Conservation (phyloP, 2,329 filamentous ascomycete species). For the Alternaria dauci region DNA sequence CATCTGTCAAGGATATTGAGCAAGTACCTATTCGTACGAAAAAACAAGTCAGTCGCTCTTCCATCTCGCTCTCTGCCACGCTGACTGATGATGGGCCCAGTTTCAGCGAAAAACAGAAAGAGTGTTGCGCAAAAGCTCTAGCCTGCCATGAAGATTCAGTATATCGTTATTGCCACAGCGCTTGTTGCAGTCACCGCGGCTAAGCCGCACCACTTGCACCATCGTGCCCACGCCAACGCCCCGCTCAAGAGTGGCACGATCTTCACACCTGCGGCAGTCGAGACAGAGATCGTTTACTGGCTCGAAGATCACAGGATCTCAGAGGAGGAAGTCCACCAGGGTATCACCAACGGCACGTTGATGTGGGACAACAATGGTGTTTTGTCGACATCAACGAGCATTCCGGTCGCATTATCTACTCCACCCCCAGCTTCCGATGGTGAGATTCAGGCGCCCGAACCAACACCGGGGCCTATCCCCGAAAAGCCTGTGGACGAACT, state of each 20-base stretch:
- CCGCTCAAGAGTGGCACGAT: conserved; percentile 59
- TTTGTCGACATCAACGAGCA: conserved; percentile 41
- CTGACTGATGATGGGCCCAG: conserved; percentile 19
- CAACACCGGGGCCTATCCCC: conserved; percentile 8
- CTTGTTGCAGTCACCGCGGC: conserved; percentile 63
- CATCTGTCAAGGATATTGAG: background rate
- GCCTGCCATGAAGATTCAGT: conserved; percentile 47
- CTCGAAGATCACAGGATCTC: conserved; percentile 71
- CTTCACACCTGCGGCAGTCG: conserved; percentile 63
- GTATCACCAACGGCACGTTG: conserved; percentile 72
- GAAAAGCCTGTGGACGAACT: background rate
- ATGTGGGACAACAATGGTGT: conserved; percentile 70
- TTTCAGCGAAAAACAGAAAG: conserved; percentile 5
- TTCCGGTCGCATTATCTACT: conserved; percentile 27
- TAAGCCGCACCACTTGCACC: conserved; percentile 65
- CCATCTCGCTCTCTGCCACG: background rate
- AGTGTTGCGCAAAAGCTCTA: conserved; percentile 12
- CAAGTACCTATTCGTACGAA: background rate
- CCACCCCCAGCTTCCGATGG: conserved; percentile 22
- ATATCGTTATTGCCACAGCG: conserved; percentile 47
- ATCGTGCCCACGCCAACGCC: conserved; percentile 57
- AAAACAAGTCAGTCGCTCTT: conserved; percentile 19
- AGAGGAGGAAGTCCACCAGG: conserved; percentile 71
- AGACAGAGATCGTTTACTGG: conserved; percentile 74
- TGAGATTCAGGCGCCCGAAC: conserved; percentile 8